Evolutionary conservation across 2,329 filamentous ascomycete genomes (phyloP).

Genomic region (Exutisphaerella laricina): DNA sequence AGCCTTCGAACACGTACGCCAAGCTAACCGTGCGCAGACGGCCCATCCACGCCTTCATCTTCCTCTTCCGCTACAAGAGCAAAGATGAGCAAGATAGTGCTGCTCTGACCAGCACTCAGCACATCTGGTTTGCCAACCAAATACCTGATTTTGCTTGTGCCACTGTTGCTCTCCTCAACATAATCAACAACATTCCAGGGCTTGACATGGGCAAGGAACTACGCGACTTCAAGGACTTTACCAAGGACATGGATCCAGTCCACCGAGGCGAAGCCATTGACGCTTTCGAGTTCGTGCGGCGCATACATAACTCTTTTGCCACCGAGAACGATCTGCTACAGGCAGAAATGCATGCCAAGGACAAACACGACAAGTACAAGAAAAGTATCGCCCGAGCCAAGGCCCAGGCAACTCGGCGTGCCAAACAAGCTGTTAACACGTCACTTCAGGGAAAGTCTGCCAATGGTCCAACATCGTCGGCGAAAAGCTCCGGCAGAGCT

Average conservation of each 20-base stretch:
- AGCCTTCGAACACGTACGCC: neutral
- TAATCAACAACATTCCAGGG: conserved; percentile 73
- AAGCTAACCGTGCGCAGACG: conserved; percentile 47
- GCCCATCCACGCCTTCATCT: conserved; percentile 79
- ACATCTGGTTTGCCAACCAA: conserved; percentile 94
- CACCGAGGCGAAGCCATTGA: conserved; percentile 71
- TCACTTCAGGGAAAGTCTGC: conserved; percentile 5
- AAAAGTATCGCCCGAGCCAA: conserved; percentile 30
- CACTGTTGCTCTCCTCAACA: conserved; percentile 87
- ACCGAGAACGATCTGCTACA: conserved; percentile 71
- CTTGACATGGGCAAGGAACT: conserved; percentile 67
- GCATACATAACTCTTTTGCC: conserved; percentile 83
- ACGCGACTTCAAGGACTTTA: conserved; percentile 65
- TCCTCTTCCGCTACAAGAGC: conserved; percentile 66
- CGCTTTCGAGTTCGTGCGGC: conserved; percentile 68
- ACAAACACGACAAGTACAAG: conserved; percentile 41
- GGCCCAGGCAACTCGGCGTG: conserved; percentile 25
- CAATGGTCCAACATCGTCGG: conserved; percentile 1
- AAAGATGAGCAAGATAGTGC: conserved; percentile 47
- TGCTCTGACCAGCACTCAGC: conserved; percentile 49
- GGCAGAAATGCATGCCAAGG: conserved; percentile 59
- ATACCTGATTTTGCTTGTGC: conserved; percentile 81
- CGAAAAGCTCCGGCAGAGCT: conserved; percentile 4
- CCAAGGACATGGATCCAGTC: conserved; percentile 61
- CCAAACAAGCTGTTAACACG: conserved; percentile 24